Conservation (phyloP, 2,329 filamentous ascomycete species). For the Aspergillus bombycis region DNA sequence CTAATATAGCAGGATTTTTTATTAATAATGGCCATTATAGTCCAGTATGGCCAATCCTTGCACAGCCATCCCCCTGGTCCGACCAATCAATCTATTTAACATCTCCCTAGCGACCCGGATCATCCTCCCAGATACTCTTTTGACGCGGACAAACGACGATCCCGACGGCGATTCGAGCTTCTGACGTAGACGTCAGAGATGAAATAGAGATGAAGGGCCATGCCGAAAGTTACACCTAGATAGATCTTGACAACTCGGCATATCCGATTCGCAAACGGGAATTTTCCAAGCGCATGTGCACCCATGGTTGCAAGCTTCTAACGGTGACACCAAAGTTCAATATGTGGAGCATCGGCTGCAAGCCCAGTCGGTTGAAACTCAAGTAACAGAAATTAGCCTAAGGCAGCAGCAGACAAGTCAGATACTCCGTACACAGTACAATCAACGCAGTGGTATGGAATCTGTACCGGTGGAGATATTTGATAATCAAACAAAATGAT, state of each 20-base stretch:
- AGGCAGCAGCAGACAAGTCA: neutral
- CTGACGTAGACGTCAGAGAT: constrained; percentile 4
- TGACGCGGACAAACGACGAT: neutral
- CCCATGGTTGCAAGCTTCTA: neutral
- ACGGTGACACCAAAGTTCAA: neutral
- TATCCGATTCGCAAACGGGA: neutral
- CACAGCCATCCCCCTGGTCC: neutral
- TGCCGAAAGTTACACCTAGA: neutral
- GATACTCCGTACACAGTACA: neutral
- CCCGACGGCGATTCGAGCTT: neutral
- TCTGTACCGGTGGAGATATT: neutral
- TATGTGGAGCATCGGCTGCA: neutral
- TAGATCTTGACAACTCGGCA: constrained; percentile 3
- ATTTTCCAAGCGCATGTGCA: constrained; percentile 1
- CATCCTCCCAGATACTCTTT: neutral
- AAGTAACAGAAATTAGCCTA: neutral
- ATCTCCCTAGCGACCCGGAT: neutral
- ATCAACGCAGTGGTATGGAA: neutral
- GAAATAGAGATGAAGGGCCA: neutral
- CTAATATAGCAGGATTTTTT: neutral
- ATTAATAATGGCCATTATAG: constrained; percentile 2
- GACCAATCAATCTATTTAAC: constrained; percentile 1
- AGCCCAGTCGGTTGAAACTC: neutral
- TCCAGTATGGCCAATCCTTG: neutral
- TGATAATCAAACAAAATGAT: too few relatives aligned